These are phyloP conservation scores for Microbotryum intermedium DNA, from an alignment of 1,284 basidiomycete genomes.

Conservation along the genomic window DNA sequence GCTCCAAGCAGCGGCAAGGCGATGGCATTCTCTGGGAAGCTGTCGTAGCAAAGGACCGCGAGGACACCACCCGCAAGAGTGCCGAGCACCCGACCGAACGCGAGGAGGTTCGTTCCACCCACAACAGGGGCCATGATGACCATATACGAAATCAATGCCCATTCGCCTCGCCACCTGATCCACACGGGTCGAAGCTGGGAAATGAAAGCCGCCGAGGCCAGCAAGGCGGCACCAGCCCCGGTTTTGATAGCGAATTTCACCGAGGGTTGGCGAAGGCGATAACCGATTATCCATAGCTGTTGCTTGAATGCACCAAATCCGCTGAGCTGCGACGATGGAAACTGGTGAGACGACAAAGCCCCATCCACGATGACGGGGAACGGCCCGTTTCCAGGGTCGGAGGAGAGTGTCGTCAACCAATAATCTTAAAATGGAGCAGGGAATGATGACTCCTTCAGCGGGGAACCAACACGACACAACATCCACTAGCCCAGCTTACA, in stretches of 20 bases:
- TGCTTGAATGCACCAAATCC: conserved; percentile 44
- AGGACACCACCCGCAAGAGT: conserved; percentile 43
- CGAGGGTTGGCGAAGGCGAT: conserved; percentile 61
- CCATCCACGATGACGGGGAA: conserved; percentile 27
- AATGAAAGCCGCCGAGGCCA: conserved; percentile 15
- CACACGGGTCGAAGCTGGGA: conserved; percentile 53
- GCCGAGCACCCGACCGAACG: conserved; percentile 60
- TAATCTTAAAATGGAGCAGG: no score
- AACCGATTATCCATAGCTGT: conserved; percentile 65
- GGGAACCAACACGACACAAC: no score
- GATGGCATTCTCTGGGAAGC: conserved; percentile 64
- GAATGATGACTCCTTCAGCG: no score
- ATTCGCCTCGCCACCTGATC: conserved; percentile 75
- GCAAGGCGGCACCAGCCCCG: conserved; percentile 45
- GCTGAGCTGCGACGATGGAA: neutral
- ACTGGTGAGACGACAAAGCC: conserved; percentile 21
- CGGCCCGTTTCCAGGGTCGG: neutral
- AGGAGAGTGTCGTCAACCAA: no score
- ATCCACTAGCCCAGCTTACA: no score
- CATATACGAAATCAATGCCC: conserved; percentile 78
- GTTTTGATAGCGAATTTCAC: conserved; percentile 82
- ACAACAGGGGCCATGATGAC: conserved; percentile 82
- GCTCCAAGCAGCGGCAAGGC: conserved; percentile 75
- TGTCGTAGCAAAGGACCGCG: neutral
- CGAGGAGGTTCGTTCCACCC: conserved; percentile 48